Conservation (phyloP, 208 protist species). For the Wallacemonas sp. region DNA sequence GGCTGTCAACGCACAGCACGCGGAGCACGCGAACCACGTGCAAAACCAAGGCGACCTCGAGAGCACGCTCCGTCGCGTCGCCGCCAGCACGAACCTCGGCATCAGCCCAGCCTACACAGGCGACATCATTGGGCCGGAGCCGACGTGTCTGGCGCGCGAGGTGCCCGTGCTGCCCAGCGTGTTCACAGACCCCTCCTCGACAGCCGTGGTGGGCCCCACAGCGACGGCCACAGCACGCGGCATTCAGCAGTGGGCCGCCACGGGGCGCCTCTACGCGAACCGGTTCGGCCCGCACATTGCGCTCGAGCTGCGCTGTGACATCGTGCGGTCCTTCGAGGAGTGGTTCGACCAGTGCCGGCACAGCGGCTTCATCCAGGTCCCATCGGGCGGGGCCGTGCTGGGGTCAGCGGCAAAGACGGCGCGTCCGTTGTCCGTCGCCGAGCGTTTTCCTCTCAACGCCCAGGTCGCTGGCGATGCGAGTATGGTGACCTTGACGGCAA, state of each 20-base stretch:
- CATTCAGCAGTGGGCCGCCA: conserved; percentile 23
- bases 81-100: conserved; percentile 43
- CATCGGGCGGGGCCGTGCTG: background rate
- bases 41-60: conserved; percentile 29
- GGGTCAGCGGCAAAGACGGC: background rate
- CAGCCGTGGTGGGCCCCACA: background rate
- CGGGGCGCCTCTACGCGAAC: conserved; percentile 40
- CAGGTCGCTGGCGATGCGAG: background rate
- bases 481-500: background rate
- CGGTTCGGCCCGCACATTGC: conserved; percentile 78
- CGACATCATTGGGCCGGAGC: conserved; percentile 66
- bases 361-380: background rate
- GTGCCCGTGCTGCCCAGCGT: conserved; percentile 66
- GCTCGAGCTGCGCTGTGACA: conserved; percentile 71
- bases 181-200: conserved; percentile 28
- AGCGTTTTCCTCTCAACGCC: conserved; percentile 14
- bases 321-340: conserved; percentile 49
- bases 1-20: conserved; percentile 33
- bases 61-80: conserved; percentile 34
- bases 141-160: conserved; percentile 43
- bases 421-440: background rate
- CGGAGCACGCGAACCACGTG: conserved; percentile 34
- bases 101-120: conserved; percentile 27
- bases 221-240: background rate
- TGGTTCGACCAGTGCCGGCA: conserved; percentile 15